Base-by-base conservation (phyloP, 176 grass and related monocot species). In the Paspalum notatum region DNA sequence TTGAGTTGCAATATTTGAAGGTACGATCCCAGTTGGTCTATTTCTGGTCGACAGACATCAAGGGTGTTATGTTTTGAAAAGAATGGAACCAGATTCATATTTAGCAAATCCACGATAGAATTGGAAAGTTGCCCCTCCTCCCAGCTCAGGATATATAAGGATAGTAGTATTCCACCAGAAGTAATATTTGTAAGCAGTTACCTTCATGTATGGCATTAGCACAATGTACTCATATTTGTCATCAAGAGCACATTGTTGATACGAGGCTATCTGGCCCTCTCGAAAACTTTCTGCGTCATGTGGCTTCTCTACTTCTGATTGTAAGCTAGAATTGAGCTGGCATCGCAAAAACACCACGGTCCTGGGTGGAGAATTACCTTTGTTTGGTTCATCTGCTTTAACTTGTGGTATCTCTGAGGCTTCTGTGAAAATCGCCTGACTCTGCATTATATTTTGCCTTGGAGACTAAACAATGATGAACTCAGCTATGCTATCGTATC, bases 1-100 rank as follows among this genome's bases (percentile, higher is more conserved):
- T 85, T 85, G 46, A 66, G 75, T 72, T 79, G 66, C 56, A 54
- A 66, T 71, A 56, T 14, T 53, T 48, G 40, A 62, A 76, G 38
- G 56, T 76, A 47, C 8, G 6, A 44, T 81, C 40, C 10, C 41
- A 68, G 18, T 67, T 47, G 16, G 59, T 67, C 20, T 10, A 46
- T 76, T 76, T 67, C 16, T 77, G 41, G 24, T 24, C 53, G 77
- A 27, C 6, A 41, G 9, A 38, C 51, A 50, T 84, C 39, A 78
- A 53, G 56, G 56, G 58, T 50, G 37, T 61, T 48, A 2, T 3
- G 16, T 38, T 37, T 77, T 32, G 49, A 32, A 13, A 25, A 63
- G 58, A 50, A 24, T 2, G 17, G 42, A 37, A 18, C 53, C 6
- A n/a, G 78, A 3, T 3, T 45, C 52, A 59, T 61, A 20, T 45